Evolutionary conservation across 75 land plant species (phyloP).

Genomic region (Picea glauca): DNA sequence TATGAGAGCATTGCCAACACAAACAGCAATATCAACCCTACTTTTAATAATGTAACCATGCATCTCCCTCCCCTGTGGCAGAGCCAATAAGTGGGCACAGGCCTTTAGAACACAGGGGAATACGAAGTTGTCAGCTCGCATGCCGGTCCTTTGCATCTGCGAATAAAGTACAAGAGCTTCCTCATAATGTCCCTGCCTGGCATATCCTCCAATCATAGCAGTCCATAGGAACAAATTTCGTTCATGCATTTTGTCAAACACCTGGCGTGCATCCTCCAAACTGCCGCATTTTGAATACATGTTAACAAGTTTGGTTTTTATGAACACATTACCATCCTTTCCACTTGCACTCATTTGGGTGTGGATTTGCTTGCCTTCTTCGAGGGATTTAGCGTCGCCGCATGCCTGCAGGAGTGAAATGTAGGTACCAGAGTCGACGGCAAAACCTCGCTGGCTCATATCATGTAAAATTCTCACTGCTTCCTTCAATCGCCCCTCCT

Average conservation of each 20-base stretch:
- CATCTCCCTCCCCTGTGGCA: constrained; percentile 13
- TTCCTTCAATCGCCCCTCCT: no score
- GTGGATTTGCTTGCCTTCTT: neutral
- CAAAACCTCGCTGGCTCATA: no score
- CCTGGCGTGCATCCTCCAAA: neutral
- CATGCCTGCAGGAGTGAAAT: neutral
- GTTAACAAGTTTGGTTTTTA: neutral
- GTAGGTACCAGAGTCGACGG: neutral
- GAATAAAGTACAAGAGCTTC: no score
- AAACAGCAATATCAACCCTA: neutral
- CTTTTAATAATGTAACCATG: constrained; percentile 9
- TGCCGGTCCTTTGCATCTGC: neutral
- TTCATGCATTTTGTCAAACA: neutral
- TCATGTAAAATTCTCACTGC: no score
- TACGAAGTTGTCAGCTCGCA: neutral
- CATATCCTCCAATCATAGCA: neutral
- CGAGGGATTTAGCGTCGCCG: neutral
- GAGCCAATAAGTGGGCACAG: neutral
- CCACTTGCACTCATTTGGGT: neutral
- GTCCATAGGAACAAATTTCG: neutral
- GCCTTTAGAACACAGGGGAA: constrained; percentile 22
- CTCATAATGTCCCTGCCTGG: no score
- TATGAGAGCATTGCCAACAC: constrained; percentile 26
- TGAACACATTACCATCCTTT: neutral
- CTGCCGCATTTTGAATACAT: neutral